These are phyloP conservation scores for Saccharomyces jurei DNA, from an alignment of 805 yeast genomes.

Conservation along the genomic window DNA sequence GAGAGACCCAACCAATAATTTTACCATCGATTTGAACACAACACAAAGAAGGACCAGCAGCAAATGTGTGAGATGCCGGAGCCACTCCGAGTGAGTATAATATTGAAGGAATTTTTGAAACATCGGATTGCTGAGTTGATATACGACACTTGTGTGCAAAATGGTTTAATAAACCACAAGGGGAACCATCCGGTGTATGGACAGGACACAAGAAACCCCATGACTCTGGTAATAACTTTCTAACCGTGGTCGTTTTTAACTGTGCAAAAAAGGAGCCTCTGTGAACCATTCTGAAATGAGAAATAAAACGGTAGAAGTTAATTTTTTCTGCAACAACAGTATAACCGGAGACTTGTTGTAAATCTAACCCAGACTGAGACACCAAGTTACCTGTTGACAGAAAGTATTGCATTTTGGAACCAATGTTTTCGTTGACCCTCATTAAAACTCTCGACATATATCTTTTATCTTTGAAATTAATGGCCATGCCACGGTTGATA, in stretches of 20 bases:
- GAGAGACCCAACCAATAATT: constrained; percentile 90
- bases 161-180: constrained; percentile 96
- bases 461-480: constrained; percentile 75
- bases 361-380: constrained; percentile 92
- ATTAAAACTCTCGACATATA: constrained; percentile 72
- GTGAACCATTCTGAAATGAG: constrained; percentile 99
- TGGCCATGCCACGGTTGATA: constrained; percentile 68
- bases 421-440: constrained; percentile 86
- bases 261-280: constrained; percentile 99
- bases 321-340: constrained; percentile 98
- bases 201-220: constrained; percentile 99
- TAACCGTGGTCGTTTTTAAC: constrained; percentile 91
- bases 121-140: constrained; percentile 70
- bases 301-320: constrained; percentile 90
- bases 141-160: constrained; percentile 91
- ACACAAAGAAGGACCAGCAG: constrained; percentile 81
- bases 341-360: constrained; percentile 96
- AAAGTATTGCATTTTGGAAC: constrained; percentile 89
- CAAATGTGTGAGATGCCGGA: constrained; percentile 60
- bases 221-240: constrained; percentile 92
- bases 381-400: constrained; percentile 94
- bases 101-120: constrained; percentile 57
- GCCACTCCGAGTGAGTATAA: constrained; percentile 71
- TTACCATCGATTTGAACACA: constrained; percentile 92
- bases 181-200: constrained; percentile 99